Conservation (phyloP, 805 yeast genomes). For the Wickerhamomyces chaumierensis region DNA sequence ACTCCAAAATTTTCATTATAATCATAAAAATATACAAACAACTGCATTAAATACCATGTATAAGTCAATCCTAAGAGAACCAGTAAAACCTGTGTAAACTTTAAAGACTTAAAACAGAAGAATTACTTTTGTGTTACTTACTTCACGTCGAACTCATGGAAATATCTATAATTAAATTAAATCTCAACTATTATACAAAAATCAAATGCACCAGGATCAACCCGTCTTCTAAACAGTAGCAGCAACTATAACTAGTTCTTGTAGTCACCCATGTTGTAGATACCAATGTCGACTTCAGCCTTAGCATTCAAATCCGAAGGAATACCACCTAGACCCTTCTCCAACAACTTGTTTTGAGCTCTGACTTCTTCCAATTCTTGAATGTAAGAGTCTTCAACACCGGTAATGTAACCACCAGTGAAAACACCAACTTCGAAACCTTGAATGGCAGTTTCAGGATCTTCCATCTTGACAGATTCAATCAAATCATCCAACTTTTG, state of each 20-base stretch:
- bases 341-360: constrained; percentile 57
- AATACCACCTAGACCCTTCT: constrained; percentile 25
- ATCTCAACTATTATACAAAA: no score
- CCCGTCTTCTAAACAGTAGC: no score
- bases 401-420: constrained; percentile 92
- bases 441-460: constrained; percentile 25
- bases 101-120: no score
- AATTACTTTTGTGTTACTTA: no score
- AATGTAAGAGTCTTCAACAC: constrained; percentile 74
- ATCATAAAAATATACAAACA: no score
- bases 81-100: no score
- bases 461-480: constrained; percentile 48
- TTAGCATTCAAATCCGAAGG: constrained; percentile 47
- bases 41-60: no score
- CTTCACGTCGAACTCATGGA: no score
- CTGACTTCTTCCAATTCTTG: constrained; percentile 74
- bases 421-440: constrained; percentile 94
- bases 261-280: constrained; percentile 48
- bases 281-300: constrained; percentile 64
- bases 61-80: no score
- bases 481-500: constrained; percentile 77
- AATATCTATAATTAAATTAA: no score
- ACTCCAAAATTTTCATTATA: no score
- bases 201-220: constrained; percentile 7
- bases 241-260: constrained; percentile 7